Evolutionary conservation across 2,329 filamentous ascomycete genomes (phyloP), one percentile per base, ranked within the genome.

Genomic region (Diaporthe sp.): DNA sequence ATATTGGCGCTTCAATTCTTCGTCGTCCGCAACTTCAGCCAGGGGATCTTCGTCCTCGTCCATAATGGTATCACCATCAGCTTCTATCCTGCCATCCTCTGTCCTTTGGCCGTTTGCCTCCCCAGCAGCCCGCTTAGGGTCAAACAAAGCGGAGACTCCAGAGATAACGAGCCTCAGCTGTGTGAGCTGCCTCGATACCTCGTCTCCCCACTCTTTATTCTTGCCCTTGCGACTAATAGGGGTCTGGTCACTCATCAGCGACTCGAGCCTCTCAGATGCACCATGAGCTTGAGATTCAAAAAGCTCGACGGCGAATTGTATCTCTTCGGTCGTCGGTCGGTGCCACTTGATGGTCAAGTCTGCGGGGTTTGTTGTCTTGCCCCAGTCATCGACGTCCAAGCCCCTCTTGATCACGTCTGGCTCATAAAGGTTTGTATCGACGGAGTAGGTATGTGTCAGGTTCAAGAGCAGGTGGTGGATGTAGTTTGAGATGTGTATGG

Each of bases 181-280:
- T 17, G 96, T 94, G 73, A 99, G 89, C 78, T 98, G 95, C 72
- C 97, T 89, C 2, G 95, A 96, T 38, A 98, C 93, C 82, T 99
- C 97, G 82, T 99, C 97, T 0, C 96, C 98, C 97, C 97, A 99
- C 80, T 98, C 96, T 84, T 98, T 99, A 78, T 97, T 97, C 82
- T 96, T 98, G 50, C 97, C 97, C 78, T 96, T 96, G 73, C 96
- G 91, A 83, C 95, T 97, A 71, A 98, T 93, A 3, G 92, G 93
- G 1, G 95, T 93, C 47, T 93, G 90, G 60, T 95, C 92, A 76
- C 94, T 92, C 80, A 95, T 97, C n/a, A 99, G 88, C 10, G 92
- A 90, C 76, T 91, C 90, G 17, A 99, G 85, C 76, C 95, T 92
- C 74, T 92, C 87, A 75, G 96, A 89, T 2, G 96, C 96, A 54